A percentile compares a stretch with the other conserved stretches of the same genome.
These are phyloP conservation scores for Penicillium roqueforti DNA, from an alignment of 495 filamentous ascomycete species.

Conservation along the genomic window DNA sequence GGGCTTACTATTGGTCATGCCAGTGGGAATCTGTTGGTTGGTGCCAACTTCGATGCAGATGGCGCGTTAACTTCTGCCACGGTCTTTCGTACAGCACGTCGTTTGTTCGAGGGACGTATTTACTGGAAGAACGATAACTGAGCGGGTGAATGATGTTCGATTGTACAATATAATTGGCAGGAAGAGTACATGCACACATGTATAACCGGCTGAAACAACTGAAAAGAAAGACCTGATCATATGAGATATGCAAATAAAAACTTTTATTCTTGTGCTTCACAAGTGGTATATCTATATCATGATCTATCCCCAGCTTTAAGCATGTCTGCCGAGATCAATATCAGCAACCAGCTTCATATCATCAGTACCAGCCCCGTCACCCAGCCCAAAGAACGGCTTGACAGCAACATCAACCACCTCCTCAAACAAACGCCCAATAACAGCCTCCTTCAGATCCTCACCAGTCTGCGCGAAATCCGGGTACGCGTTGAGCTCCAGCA, in stretches of 20 bases:
- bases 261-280: conserved; percentile 7
- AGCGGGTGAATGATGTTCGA: neutral
- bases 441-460: conserved; percentile 53
- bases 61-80: conserved; percentile 45
- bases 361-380: conserved; percentile 24
- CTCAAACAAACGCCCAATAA: conserved; percentile 74
- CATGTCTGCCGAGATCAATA: conserved; percentile 56
- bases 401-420: conserved; percentile 65
- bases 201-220: neutral
- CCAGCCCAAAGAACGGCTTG: conserved; percentile 53
- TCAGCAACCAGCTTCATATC: conserved; percentile 54
- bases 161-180: neutral
- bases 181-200: neutral
- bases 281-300: conserved; percentile 5
- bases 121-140: conserved; percentile 42
- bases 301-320: conserved; percentile 8
- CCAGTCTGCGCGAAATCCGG: conserved; percentile 94
- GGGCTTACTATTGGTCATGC: conserved; percentile 57
- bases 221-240: neutral
- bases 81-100: conserved; percentile 52
- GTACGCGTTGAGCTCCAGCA: conserved; percentile 95
- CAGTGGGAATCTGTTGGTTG: conserved; percentile 56
- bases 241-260: neutral
- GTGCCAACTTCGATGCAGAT: conserved; percentile 38
- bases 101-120: conserved; percentile 54